Evolutionary conservation across 129 eudicot species (phyloP).

Genomic region (Chrysanthemum seticuspe): DNA sequence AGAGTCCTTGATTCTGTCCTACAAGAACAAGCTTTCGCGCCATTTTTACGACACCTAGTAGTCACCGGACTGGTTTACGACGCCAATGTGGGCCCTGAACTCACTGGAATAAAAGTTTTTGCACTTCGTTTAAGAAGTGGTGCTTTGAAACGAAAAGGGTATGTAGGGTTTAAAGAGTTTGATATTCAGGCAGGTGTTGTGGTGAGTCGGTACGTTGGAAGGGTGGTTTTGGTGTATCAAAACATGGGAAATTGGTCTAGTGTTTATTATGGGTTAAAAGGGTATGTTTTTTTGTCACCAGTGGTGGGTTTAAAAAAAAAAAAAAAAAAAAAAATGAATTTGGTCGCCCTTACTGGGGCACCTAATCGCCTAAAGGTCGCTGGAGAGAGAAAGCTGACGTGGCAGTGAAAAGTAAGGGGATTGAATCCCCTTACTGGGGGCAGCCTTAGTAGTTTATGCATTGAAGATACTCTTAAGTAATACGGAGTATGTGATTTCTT

Average conservation of each 20-base stretch:
- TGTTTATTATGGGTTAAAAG: conserved; percentile 66
- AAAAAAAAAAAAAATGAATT: no score
- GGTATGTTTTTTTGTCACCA: conserved; percentile 53
- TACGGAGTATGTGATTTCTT: no score
- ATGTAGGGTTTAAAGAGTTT: conserved; percentile 51
- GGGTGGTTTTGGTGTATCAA: conserved; percentile 77
- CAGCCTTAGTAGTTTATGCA: no score
- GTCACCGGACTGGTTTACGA: conserved; percentile 56
- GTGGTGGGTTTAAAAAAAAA: conserved; percentile 47
- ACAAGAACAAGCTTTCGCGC: conserved; percentile 59
- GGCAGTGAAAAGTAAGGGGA: no score
- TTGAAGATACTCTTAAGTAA: no score
- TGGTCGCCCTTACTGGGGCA: no score
- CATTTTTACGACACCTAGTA: conserved; percentile 43
- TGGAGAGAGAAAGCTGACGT: no score
- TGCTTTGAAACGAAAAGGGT: conserved; percentile 54
- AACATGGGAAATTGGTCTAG: conserved; percentile 65
- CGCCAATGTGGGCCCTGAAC: conserved; percentile 46
- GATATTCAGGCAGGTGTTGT: conserved; percentile 55
- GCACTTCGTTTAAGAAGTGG: conserved; percentile 76
- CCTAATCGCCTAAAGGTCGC: no score
- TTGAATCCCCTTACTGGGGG: no score
- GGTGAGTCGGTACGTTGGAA: conserved; percentile 57
- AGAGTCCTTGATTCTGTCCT: conserved; percentile 56
- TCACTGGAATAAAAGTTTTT: conserved; percentile 61